These are phyloP conservation scores for Paramecium sexaurelia DNA, from an alignment of 73 alveolate species.

Conservation along the genomic window DNA sequence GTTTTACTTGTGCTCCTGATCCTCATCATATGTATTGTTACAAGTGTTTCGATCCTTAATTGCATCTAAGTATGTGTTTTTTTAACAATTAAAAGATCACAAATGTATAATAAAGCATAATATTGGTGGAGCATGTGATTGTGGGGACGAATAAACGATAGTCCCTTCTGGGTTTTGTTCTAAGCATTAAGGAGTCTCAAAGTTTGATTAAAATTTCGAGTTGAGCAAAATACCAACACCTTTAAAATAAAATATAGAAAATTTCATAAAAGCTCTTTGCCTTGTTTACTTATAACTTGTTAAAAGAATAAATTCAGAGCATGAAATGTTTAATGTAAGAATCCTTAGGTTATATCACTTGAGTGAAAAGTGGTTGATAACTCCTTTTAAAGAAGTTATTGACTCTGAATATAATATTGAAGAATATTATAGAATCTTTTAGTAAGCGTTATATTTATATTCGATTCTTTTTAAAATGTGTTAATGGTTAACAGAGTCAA, in stretches of 20 bases:
- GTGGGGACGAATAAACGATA: constrained; percentile 25
- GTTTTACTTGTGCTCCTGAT: constrained; percentile 43
- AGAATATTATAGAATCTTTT: not conserved
- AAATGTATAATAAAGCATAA: not conserved
- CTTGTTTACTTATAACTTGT: not conserved
- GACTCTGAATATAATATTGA: not conserved
- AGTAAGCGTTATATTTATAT: not conserved
- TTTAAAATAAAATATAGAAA: not conserved
- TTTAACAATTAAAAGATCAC: not conserved
- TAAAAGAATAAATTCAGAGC: not conserved
- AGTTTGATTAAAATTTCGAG: not conserved
- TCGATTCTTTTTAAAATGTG: not conserved
- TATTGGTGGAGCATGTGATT: constrained; percentile 55
- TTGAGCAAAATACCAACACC: not conserved
- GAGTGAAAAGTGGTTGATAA: not conserved
- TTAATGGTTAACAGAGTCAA: not conserved
- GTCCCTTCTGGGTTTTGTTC: not conserved
- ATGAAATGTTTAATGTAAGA: not conserved
- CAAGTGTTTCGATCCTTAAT: not conserved
- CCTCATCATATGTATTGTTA: constrained; percentile 49
- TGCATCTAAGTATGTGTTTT: not conserved
- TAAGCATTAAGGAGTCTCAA: not conserved
- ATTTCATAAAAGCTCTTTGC: not conserved
- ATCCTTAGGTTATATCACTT: not conserved
- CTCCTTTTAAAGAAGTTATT: not conserved